Evolutionary conservation across 1,284 basidiomycete species (phyloP), one percentile per base, ranked within the genome.

Genomic region (Pseudomicrostroma phylloplanum): DNA sequence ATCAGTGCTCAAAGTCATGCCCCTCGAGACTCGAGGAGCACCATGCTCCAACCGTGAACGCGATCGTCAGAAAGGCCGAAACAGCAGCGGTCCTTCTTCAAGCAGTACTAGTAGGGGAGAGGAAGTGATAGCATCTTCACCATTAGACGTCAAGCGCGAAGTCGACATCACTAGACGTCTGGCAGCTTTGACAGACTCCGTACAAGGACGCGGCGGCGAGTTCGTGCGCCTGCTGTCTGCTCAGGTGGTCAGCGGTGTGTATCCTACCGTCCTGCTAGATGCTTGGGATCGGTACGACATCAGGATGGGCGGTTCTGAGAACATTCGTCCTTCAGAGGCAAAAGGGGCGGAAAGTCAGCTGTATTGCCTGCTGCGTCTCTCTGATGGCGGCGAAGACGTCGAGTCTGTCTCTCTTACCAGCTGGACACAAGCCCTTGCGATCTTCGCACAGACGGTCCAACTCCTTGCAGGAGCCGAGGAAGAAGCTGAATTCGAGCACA

Each of bases 361-460:
- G 19, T 98, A 94, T 79, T 89, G 87, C 0, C 86, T 98, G 68
- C 88, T 98, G 59, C 86, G 92, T 19, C 84, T 98, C 55, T 86
- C 88, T 0, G 89, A 98, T 72, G 91, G 89, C 17, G 94, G 94
- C 0, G 84, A 85, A 1, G 94, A 97, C 77, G 83, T 97, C 30
- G 94, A 98, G 77, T 83, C 86, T 9, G 91, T 89, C 77, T 82
- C 81, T 6, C 91, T 94, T 73, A 82, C 73, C 4, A 87, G 87
- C 1, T 97, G 94, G 93, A 81, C 83, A 21, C 88, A 96, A 77
- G 92, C 92, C 1, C 88, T 86, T 64, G 88, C 87, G 57, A 81
- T 96, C 26, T 92, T 97, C 79, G 92, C 89, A 89, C 93, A 96
- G 80, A 87, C 94, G 1, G 84, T 86, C 0, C 85, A 86, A 57